Evolutionary conservation across 345 rosid species (phyloP), one percentile per base, ranked within the genome.

Genomic region (Camelina hispida): DNA sequence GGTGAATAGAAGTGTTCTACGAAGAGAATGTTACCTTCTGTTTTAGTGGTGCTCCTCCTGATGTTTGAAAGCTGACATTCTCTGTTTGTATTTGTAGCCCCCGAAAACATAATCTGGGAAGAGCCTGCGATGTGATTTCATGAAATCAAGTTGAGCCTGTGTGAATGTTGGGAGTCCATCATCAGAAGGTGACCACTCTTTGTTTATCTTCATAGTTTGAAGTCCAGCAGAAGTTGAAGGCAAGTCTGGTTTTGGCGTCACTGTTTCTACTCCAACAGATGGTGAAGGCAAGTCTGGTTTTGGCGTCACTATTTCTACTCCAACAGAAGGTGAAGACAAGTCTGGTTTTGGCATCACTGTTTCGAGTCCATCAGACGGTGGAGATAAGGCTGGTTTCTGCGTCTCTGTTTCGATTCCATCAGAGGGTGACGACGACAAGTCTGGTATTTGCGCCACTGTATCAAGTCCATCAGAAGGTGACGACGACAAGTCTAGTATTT

Each of bases 101-200:
- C 66, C 53, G 9, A 70, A 63, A 16, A 57, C 60, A 40, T 38
- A 42, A 47, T 54, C 71, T 48, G 72, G 71, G 14, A 70, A 42
- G 50, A 77, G 13, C 13, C 76, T 70, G 60, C 10, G 28, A 0
- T 64, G 52, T 63, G 76, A 20, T 14, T 35, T 20, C 71, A 56
- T 35, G 15, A 64, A 46, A 9, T 16, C 83, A 17, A 68, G 5
- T 37, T 73, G 81, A 38, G 47, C 35, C 38, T 86, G 81, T 62
- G 87, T 73, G n/a, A 68, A n/a, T 69, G 81, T 61, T 73, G 79
- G 78, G 68, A 88, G 82, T 70, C 84, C 85, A 84, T 93, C 97
- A 77, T 88, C 91, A 50, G 47, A 69, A 25, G 97, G 97, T 42
- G 84, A 84, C 96, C 98, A 93, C 1, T 69, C 75, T 69, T 15